phyloP scores from a whole-genome alignment of 179 eudicot species.

The Drosera spatulata region DNA sequence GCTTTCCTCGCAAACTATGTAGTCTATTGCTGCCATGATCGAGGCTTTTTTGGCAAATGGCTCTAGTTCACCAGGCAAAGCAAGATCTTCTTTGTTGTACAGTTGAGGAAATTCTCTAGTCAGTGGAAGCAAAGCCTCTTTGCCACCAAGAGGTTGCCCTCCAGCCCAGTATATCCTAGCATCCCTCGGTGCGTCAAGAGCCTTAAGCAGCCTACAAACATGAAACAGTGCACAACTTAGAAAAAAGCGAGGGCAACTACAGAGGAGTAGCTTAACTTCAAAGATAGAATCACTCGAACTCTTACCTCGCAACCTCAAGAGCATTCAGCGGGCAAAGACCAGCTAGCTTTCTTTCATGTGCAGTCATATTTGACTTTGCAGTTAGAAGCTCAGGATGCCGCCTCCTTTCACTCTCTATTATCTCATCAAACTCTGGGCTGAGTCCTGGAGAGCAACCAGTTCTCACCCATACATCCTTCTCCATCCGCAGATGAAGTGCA shows the following conservation, averaged over 20 bases:
- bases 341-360: constrained; percentile 77
- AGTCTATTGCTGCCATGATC: constrained; percentile 82
- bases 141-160: constrained; percentile 82
- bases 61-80: constrained; percentile 66
- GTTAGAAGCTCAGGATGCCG: constrained; percentile 78
- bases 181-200: constrained; percentile 73
- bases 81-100: constrained; percentile 84
- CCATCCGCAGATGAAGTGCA: constrained; percentile 89
- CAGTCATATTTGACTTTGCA: constrained; percentile 78
- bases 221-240: neutral
- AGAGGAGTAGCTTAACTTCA: neutral
- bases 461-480: constrained; percentile 95
- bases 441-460: constrained; percentile 95
- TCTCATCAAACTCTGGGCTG: constrained; percentile 51
- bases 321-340: constrained; percentile 95
- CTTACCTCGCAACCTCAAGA: constrained; percentile 72
- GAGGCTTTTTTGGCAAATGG: constrained; percentile 62
- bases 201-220: constrained; percentile 64
- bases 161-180: constrained; percentile 92
- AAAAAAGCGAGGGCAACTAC: neutral
- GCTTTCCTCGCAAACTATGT: constrained; percentile 76
- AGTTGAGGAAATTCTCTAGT: constrained; percentile 59
- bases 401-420: constrained; percentile 55
- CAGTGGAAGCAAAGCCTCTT: constrained; percentile 64
- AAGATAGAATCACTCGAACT: neutral